These are phyloP conservation scores for Aspergillus sclerotiicarbonarius DNA, from an alignment of 495 filamentous ascomycete genomes.

Conservation along the genomic window DNA sequence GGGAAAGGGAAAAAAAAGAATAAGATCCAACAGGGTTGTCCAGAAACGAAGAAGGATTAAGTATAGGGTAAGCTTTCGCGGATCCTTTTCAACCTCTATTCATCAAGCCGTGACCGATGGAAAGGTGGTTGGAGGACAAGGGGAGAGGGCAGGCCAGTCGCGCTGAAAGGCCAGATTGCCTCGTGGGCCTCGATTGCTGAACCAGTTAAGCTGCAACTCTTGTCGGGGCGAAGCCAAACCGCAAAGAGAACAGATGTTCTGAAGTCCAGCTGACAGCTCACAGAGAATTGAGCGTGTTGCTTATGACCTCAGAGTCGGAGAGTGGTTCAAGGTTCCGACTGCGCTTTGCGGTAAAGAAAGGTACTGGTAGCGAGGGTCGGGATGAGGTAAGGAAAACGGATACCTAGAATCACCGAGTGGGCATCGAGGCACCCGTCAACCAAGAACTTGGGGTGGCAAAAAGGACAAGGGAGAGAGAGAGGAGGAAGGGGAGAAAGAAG, in stretches of 20 bases:
- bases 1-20: neutral
- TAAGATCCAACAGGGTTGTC: neutral
- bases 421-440: conserved; percentile 18
- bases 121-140: conserved; percentile 14
- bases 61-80: conserved; percentile 18
- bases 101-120: conserved; percentile 16
- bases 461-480: conserved; percentile 8
- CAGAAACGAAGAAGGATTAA: conserved; percentile 1
- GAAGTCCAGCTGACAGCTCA: neutral
- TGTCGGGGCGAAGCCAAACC: neutral
- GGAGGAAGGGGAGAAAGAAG: conserved; percentile 12
- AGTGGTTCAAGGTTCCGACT: conserved; percentile 9
- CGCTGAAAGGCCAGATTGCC: conserved; percentile 27
- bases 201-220: conserved; percentile 8
- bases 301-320: neutral
- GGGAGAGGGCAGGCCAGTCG: conserved; percentile 14
- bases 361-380: conserved; percentile 4
- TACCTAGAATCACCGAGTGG: conserved; percentile 19
- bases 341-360: conserved; percentile 14
- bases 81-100: conserved; percentile 12
- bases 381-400: conserved; percentile 9
- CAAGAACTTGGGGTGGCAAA: conserved; percentile 1
- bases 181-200: conserved; percentile 7
- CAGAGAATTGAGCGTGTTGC: conserved; percentile 1
- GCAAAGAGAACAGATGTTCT: neutral